Conservation (phyloP, 371 early-diverging fungal species). For the Batrachochytrium dendrobatidis region DNA sequence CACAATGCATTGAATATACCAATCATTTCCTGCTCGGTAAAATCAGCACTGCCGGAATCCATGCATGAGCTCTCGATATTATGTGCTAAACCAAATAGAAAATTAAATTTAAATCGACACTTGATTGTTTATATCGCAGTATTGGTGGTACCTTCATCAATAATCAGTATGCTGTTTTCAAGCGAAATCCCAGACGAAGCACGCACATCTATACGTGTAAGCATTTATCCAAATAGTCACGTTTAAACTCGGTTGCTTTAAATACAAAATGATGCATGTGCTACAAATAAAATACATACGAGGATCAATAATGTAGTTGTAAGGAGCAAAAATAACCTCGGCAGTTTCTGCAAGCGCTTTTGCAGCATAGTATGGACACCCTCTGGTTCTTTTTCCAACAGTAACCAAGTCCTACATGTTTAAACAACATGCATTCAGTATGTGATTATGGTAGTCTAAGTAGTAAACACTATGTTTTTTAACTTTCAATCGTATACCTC, state of each 20-base stretch:
- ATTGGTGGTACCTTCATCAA: conserved; percentile 37
- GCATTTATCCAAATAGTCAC: neutral
- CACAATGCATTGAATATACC: conserved; percentile 1
- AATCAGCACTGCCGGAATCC: conserved; percentile 29
- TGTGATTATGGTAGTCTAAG: no score
- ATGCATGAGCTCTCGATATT: conserved; percentile 43
- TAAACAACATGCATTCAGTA: no score
- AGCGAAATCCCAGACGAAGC: conserved; percentile 26
- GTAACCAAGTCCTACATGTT: conserved; percentile 19
- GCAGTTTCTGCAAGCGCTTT: conserved; percentile 25
- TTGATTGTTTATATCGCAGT: conserved; percentile 24
- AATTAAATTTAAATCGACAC: conserved; percentile 8
- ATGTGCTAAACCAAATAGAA: neutral
- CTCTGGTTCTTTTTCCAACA: conserved; percentile 27
- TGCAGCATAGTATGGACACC: conserved; percentile 48
- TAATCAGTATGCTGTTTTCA: conserved; percentile 31
- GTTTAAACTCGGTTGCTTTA: neutral
- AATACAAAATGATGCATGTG: neutral
- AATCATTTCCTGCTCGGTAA: conserved; percentile 15
- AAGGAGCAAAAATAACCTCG: conserved; percentile 46
- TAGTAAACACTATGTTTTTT: neutral
- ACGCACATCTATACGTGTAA: conserved; percentile 12
- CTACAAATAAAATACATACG: neutral
- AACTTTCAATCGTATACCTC: conserved; percentile 32
- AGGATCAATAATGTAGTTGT: conserved; percentile 47